A percentile compares a stretch with the other conserved stretches of the same genome.
Conservation (phyloP, 2,329 filamentous ascomycete genomes). For the Cadophora malorum region DNA sequence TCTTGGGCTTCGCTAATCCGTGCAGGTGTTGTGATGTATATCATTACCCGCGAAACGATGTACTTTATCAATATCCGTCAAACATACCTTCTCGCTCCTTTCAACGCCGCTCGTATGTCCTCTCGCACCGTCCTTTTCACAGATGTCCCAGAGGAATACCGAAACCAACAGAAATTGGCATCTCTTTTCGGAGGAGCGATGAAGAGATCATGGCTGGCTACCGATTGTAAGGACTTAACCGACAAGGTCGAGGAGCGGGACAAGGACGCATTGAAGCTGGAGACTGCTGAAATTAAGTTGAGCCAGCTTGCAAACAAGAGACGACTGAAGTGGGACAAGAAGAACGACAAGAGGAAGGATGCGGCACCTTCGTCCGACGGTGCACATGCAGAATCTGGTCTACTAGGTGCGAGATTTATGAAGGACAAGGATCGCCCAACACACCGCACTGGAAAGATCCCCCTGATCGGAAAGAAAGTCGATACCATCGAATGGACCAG, state of each 20-base stretch:
- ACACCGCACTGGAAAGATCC: constrained; percentile 72
- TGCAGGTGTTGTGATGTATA: constrained; percentile 80
- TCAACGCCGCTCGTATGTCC: constrained; percentile 83
- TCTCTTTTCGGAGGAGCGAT: constrained; percentile 82
- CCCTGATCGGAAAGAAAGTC: constrained; percentile 82
- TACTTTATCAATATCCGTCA: constrained; percentile 93
- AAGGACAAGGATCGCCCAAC: constrained; percentile 75
- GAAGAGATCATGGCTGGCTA: constrained; percentile 82
- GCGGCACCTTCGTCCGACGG: constrained; percentile 49
- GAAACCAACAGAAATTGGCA: constrained; percentile 76
- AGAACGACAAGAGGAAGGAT: constrained; percentile 53
- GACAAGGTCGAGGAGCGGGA: constrained; percentile 83
- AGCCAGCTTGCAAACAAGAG: constrained; percentile 78
- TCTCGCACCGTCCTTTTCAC: constrained; percentile 90
- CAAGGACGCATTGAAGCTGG: constrained; percentile 79
- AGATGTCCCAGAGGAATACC: constrained; percentile 80
- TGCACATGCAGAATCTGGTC: constrained; percentile 69
- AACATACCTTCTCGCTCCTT: constrained; percentile 84
- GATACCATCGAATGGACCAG: constrained; percentile 94
- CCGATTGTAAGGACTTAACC: constrained; percentile 77
- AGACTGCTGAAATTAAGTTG: constrained; percentile 85
- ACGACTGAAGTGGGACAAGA: constrained; percentile 62
- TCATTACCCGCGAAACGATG: constrained; percentile 84
- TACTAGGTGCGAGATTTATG: constrained; percentile 75
- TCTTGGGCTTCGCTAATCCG: constrained; percentile 8